Conservation (phyloP, 1,284 basidiomycete species). For the Puccinia polysora region DNA sequence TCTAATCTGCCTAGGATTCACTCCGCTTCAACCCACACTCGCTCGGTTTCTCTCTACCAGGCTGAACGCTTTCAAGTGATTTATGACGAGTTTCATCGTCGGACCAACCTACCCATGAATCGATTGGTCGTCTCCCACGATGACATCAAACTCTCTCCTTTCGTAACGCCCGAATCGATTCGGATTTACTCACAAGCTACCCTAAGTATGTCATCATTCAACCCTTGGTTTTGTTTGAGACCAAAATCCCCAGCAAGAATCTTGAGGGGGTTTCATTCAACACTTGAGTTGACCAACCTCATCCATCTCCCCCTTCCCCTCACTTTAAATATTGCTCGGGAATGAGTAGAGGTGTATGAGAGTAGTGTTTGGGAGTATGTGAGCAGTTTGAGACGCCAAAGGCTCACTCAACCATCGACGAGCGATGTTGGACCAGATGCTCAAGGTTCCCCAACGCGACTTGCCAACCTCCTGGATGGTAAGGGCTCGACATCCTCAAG, state of each 20-base stretch:
- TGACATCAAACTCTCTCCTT: slow-evolving; percentile 38
- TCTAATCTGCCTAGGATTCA: neutral
- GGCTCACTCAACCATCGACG: neutral
- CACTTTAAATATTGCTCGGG: too few relatives aligned
- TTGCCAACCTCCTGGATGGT: neutral
- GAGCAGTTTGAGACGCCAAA: neutral
- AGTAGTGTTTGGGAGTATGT: slow-evolving; percentile 22
- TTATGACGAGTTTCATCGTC: neutral
- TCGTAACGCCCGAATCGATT: slow-evolving; percentile 32
- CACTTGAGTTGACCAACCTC: too few relatives aligned
- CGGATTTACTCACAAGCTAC: slow-evolving; percentile 6
- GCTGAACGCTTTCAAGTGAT: slow-evolving; percentile 15
- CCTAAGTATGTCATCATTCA: slow-evolving; percentile 11
- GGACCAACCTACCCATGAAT: neutral
- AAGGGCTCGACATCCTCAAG: neutral
- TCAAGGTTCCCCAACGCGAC: neutral
- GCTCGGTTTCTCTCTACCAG: neutral
- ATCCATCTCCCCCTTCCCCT: neutral
- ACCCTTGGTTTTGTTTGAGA: neutral
- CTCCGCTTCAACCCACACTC: neutral
- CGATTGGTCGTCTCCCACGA: slow-evolving; percentile 25
- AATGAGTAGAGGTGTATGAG: slow-evolving; percentile 41
- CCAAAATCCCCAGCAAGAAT: neutral
- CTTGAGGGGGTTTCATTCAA: too few relatives aligned
- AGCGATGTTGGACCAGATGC: neutral